Base-by-base conservation (phyloP, 495 filamentous ascomycete genomes). In the Aspergillus carlsbadensis region DNA sequence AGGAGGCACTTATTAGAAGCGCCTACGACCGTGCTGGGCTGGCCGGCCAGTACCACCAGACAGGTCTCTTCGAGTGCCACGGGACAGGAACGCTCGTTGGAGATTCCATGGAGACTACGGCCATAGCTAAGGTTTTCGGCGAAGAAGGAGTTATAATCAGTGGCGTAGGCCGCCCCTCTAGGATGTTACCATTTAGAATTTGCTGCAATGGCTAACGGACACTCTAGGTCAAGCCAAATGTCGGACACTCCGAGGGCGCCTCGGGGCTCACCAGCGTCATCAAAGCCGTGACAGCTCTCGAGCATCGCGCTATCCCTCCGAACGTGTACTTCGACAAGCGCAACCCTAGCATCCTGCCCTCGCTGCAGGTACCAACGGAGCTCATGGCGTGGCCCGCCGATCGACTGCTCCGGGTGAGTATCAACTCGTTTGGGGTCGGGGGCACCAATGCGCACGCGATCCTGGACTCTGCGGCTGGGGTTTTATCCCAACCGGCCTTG, bases 201-300 rank as follows among this genome's bases (percentile, higher is more conserved):
- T n/a, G n/a, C n/a, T n/a, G n/a, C n/a, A n/a, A n/a, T n/a, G n/a
- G n/a, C n/a, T n/a, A n/a, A n/a, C n/a, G n/a, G n/a, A n/a, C n/a
- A n/a, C n/a, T n/a, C n/a, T n/a, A n/a, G n/a, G n/a, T n/a, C n/a
- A 41, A 41, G n/a, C 39, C 39, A 6, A 76, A 76, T 26, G 11
- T 75, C 2, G 74, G 73, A 13, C 74, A 77, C 55, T 47, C 64
- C 0, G 74, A 76, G 49, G 71, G 66, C 0, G 69, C 73, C 8
- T 62, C 67, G 8, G 74, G 66, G 3, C 39, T 76, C 2, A 65
- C 64, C 1, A 64, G 64, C 20, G 2, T 78, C 10, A 72, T 78
- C 15, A 76, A 78, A 42, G 49, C 58, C 8, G 55, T 72, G 0
- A 26, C 76, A 0, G 54, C 64, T 0, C 42, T 78, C 7, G 70